Conservation (phyloP, 192 early-diverging fungal species). For the Umbelopsis isabellina region DNA sequence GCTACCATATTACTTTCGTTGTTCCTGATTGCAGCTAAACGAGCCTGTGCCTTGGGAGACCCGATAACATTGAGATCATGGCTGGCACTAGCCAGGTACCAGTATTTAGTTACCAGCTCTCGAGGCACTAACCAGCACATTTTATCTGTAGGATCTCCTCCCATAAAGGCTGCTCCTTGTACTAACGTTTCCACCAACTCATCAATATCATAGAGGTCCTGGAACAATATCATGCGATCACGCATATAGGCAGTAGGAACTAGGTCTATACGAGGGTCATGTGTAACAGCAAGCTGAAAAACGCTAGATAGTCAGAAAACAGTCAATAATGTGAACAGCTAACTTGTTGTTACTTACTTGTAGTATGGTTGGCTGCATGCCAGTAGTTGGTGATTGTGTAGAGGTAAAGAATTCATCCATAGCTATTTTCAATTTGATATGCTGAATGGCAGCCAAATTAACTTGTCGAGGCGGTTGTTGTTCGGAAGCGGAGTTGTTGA, state of each 20-base stretch:
- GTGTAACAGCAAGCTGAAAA: slow-evolving; percentile 16
- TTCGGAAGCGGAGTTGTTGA: slow-evolving; percentile 10
- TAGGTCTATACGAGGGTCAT: slow-evolving; percentile 26
- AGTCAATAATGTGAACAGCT: too few relatives aligned
- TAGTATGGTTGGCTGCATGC: slow-evolving; percentile 14
- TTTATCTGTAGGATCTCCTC: slow-evolving; percentile 22
- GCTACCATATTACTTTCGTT: neutral
- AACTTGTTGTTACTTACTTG: neutral
- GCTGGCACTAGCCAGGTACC: slow-evolving; percentile 12
- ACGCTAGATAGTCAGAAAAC: slow-evolving; percentile 1
- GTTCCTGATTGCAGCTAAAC: neutral
- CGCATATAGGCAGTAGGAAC: slow-evolving; percentile 14
- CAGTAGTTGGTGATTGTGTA: slow-evolving; percentile 17
- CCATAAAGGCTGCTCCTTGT: slow-evolving; percentile 10
- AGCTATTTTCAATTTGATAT: slow-evolving; percentile 34
- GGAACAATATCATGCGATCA: slow-evolving; percentile 19
- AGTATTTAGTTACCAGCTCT: slow-evolving; percentile 8
- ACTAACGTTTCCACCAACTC: slow-evolving; percentile 16
- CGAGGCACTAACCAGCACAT: slow-evolving; percentile 22
- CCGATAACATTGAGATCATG: slow-evolving; percentile 15
- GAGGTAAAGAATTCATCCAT: slow-evolving; percentile 31
- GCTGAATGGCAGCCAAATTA: slow-evolving; percentile 14
- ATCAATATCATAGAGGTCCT: slow-evolving; percentile 15
- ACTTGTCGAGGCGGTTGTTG: neutral
- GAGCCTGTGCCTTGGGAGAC: slow-evolving; percentile 8